Percentiles rank a stretch among this genome's conserved stretches.
phyloP scores from a whole-genome alignment of 2,329 filamentous ascomycete genomes.

The Aspergillus carbonarius region DNA sequence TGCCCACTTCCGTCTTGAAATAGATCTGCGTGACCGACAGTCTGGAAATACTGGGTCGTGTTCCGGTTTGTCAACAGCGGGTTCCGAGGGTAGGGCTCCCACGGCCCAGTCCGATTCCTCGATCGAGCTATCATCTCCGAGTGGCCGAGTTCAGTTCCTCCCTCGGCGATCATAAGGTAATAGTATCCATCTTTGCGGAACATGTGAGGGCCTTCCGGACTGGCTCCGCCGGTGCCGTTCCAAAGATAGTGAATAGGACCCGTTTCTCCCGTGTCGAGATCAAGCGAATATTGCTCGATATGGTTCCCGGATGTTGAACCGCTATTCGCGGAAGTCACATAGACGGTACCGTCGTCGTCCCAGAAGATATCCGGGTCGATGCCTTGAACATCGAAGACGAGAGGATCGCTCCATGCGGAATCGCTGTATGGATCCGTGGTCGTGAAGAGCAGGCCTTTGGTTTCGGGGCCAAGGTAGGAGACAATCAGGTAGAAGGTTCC shows the following conservation, averaged over 20 bases:
- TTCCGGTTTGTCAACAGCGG: constrained; percentile 43
- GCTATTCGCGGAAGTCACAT: constrained; percentile 12
- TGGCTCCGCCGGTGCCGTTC: constrained; percentile 50
- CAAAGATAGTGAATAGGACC: constrained; percentile 28
- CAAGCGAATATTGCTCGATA: constrained; percentile 16
- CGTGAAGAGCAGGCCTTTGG: constrained; percentile 19
- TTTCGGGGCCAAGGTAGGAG: constrained; percentile 13
- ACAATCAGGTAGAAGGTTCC: constrained; percentile 44
- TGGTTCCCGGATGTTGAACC: background rate
- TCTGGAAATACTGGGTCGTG: constrained; percentile 48
- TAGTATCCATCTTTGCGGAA: constrained; percentile 33
- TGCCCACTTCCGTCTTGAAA: constrained; percentile 53
- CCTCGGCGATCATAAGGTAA: constrained; percentile 30
- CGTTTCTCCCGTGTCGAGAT: constrained; percentile 30
- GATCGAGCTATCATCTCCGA: constrained; percentile 32
- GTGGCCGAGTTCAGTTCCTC: constrained; percentile 30
- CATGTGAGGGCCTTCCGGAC: constrained; percentile 33
- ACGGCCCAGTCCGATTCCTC: constrained; percentile 36
- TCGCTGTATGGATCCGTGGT: constrained; percentile 15
- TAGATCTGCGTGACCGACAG: constrained; percentile 58
- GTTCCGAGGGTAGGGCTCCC: constrained; percentile 41
- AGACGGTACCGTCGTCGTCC: constrained; percentile 20
- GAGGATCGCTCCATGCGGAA: constrained; percentile 16
- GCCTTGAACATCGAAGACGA: constrained; percentile 10
- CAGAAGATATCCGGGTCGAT: constrained; percentile 25